Base-by-base conservation (phyloP, 208 protist genomes). In the Leishmania aethiopica region DNA sequence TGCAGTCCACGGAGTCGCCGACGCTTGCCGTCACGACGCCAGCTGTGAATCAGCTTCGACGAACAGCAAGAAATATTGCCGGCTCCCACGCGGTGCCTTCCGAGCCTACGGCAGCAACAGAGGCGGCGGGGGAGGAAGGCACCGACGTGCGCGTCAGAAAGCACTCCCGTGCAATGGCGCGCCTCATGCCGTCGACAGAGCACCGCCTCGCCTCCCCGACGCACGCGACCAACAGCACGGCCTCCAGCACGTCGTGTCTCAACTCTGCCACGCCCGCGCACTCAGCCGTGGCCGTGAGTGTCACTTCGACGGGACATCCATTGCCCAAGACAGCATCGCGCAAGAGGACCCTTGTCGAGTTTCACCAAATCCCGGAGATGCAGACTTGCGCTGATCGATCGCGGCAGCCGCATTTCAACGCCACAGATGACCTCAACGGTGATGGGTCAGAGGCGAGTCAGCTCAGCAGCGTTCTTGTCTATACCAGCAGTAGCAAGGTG, bases 1-100 rank as follows among this genome's bases (percentile, higher is more conserved):
- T 87, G 42, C 78, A 83, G n/a, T 42, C 45, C 4, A 42, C 8
- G 25, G 57, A 80, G 5, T 19, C 37, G 2, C 42, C 37, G 40
- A 37, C 57, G 28, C 19, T 22, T 57, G 55, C 28, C 13, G 40
- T 1, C n/a, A 49, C 17, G 57, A 2, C 11, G 17, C 15, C 60
- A 35, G 11, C n/a, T 42, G n/a, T 57, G 71, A 19, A 75, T 49
- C 28, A 13, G 45, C 71, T 17, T 53, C 45, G 13, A 17, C 47
- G 17, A 40, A 15, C 71, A 17, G 47, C 47, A 51, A n/a, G 28
- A 15, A n/a, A 37, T 47, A 72, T 47, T 72, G 40, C 66, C 22
- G 40, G 1, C 15, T 28, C 37, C 66, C 28, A 47, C 32, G 6
- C 55, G 42, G 32, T 28, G 57, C 28, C 22, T 42, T 25, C 64